Evolutionary conservation across 1,139 yeast species (phyloP).

Genomic region (Pichiaceae sp.): DNA sequence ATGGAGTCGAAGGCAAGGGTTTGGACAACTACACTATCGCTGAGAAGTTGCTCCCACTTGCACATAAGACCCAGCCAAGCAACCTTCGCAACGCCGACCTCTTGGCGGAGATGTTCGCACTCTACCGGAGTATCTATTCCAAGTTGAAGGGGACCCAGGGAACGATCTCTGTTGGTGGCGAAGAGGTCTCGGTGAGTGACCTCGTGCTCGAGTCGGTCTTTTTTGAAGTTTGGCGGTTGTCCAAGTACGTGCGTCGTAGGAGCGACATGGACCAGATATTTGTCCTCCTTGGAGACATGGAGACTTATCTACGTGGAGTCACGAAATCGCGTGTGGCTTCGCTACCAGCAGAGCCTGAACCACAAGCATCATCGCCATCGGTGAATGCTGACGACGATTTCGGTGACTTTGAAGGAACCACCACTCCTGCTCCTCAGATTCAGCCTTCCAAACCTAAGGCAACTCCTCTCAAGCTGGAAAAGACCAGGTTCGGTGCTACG

Average conservation of each 20-base stretch:
- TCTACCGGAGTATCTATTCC: constrained; percentile 20
- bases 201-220: constrained; percentile 21
- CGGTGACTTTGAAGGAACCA: background rate
- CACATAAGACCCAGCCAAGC: constrained; percentile 28
- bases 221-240: constrained; percentile 24
- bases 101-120: constrained; percentile 17
- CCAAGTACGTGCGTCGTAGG: constrained; percentile 10
- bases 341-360: background rate
- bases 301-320: constrained; percentile 12
- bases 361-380: background rate
- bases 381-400: background rate
- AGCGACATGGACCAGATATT: constrained; percentile 10
- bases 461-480: background rate
- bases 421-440: background rate
- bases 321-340: background rate
- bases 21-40: constrained; percentile 66
- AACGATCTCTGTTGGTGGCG: constrained; percentile 18
- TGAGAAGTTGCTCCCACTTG: constrained; percentile 72
- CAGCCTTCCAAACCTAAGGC: background rate
- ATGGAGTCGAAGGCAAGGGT: constrained; percentile 34
- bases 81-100: constrained; percentile 22
- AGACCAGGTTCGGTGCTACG: background rate
- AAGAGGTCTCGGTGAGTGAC: constrained; percentile 19
- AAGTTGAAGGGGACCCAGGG: constrained; percentile 17
- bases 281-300: constrained; percentile 8